Evolutionary conservation across 306 rosid genomes (phyloP).

Genomic region (Casuarina equisetifolia): DNA sequence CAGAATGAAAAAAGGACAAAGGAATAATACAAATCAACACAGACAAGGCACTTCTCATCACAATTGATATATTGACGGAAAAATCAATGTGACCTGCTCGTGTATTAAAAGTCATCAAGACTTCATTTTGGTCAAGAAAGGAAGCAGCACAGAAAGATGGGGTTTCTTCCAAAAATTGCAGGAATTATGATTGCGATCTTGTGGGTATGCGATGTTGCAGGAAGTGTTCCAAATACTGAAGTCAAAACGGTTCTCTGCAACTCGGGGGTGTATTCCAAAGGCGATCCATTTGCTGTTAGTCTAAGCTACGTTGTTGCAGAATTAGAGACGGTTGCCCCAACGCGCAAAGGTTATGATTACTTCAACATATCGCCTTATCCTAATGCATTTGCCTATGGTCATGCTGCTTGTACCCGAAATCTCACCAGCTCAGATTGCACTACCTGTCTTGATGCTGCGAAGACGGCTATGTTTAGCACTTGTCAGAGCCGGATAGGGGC

Average conservation of each 20-base stretch:
- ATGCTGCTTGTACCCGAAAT: conserved; percentile 60
- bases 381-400: conserved; percentile 72
- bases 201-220: conserved; percentile 13
- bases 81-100: neutral
- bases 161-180: conserved; percentile 22
- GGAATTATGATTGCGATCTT: conserved; percentile 26
- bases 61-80: neutral
- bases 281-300: conserved; percentile 58
- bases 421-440: conserved; percentile 56
- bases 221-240: conserved; percentile 42
- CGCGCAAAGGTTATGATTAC: conserved; percentile 33
- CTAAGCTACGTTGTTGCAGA: conserved; percentile 48
- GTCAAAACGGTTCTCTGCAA: conserved; percentile 56
- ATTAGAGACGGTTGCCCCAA: conserved; percentile 36
- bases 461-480: conserved; percentile 33
- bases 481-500: conserved; percentile 64
- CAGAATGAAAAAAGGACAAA: neutral
- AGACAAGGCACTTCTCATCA: neutral
- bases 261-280: conserved; percentile 40
- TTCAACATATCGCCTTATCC: conserved; percentile 68
- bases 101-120: neutral
- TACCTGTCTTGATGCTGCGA: conserved; percentile 59
- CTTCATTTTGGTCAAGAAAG: neutral
- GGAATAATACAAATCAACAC: neutral
- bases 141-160: conserved; percentile 30